These are phyloP conservation scores for Stygiomarasmius scandens DNA, from an alignment of 1,284 basidiomycete genomes.

Conservation along the genomic window DNA sequence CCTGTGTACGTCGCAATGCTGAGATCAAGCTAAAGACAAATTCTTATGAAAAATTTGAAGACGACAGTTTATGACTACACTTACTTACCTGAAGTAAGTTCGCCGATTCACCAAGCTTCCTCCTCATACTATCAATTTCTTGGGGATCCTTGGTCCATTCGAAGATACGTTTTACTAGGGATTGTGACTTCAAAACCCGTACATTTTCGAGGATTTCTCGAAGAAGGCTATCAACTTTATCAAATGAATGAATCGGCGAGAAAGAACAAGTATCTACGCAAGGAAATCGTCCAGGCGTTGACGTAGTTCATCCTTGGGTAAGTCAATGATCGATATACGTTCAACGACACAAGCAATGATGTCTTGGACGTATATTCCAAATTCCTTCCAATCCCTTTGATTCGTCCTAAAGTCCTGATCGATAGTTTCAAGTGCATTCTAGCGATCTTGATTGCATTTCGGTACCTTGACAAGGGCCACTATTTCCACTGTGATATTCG, in stretches of 20 bases:
- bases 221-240: background rate
- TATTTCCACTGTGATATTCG: background rate
- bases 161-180: background rate
- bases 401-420: constrained; percentile 1
- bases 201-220: background rate
- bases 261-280: background rate
- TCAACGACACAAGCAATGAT: constrained; percentile 4
- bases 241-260: background rate
- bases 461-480: constrained; percentile 3
- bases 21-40: background rate
- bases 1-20: background rate
- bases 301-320: constrained; percentile 1
- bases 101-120: background rate
- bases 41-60: background rate
- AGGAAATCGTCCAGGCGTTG: background rate
- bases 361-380: constrained; percentile 8
- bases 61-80: background rate
- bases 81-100: background rate
- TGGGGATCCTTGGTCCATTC: constrained; percentile 3
- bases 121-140: constrained; percentile 1
- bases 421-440: background rate
- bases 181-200: background rate
- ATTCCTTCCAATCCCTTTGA: constrained; percentile 7
- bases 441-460: background rate
- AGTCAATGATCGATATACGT: background rate